Evolutionary conservation across 2,329 filamentous ascomycete species (phyloP), one percentile per base, ranked within the genome.

Genomic region (Fusarium sp.): DNA sequence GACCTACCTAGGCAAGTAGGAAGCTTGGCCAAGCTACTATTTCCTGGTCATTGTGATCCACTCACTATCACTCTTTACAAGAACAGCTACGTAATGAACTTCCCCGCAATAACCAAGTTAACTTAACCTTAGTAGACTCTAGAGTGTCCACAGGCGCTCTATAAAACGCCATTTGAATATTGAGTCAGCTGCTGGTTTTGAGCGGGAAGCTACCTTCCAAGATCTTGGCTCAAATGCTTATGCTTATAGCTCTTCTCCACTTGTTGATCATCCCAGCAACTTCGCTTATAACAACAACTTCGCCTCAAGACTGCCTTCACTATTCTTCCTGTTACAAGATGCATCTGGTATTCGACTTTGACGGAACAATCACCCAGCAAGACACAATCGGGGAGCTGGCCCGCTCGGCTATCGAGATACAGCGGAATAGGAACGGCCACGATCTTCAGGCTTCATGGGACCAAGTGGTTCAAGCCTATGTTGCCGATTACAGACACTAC

Each of bases 281-380:
- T 41, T 47, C 58, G 34, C 51, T 40, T 56, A 45, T 27, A 34
- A 54, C 27, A 44, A 54, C 57, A 25, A 52, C 34, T 25, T 40
- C 41, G 42, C n/a, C 34, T 52, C 49, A 37, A 45, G 29, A 52
- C 37, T 37, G 32, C 7, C 34, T 55, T 29, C 42, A 29, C 12
- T 42, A 41, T 13, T 27, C 25, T 30, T 56, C 44, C 27, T 67
- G 57, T 13, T 48, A 44, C 60, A 55, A 55, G 20, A 80, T 85
- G 81, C 80, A 81, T 66, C 78, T 89, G 42, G 75, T 89, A 37
- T 81, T 89, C 22, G 87, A 89, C 73, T 89, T 89, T 75, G 87
- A 89, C 76, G 85, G 86, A 64, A 89, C 87, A 18, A 87, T 89
- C 69, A 88, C 87, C 20, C 77, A 79, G 14, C 64, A 81, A 30